Percentiles rank a stretch among this genome's conserved stretches.
Conservation (phyloP, 2,329 filamentous ascomycete genomes). For the Calonectria pteridis region DNA sequence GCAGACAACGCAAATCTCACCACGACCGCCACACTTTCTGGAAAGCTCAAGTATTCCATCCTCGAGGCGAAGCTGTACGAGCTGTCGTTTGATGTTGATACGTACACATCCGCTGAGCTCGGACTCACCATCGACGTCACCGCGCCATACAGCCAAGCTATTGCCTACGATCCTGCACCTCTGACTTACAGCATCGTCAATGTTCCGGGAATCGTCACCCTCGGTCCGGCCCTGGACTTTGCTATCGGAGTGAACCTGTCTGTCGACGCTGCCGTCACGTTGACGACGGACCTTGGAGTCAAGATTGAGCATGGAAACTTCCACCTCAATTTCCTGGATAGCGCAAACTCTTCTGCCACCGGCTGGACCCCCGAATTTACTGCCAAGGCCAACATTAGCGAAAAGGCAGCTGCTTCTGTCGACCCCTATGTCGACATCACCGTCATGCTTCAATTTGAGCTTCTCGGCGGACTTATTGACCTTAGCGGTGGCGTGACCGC, state of each 20-base stretch:
- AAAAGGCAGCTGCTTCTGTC: constrained; percentile 47
- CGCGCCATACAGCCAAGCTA: constrained; percentile 48
- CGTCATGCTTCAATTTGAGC: constrained; percentile 53
- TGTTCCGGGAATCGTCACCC: constrained; percentile 55
- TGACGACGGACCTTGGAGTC: constrained; percentile 49
- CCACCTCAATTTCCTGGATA: constrained; percentile 54
- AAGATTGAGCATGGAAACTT: constrained; percentile 51
- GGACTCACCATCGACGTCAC: constrained; percentile 51
- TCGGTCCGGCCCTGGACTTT: constrained; percentile 54
- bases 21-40: constrained; percentile 55
- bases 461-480: constrained; percentile 51
- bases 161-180: constrained; percentile 51
- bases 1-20: constrained; percentile 43
- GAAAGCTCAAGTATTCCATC: constrained; percentile 57
- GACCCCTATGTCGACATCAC: constrained; percentile 52
- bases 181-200: constrained; percentile 53
- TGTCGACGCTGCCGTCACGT: constrained; percentile 48
- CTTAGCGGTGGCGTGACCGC: constrained; percentile 54
- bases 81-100: constrained; percentile 58
- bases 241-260: constrained; percentile 53
- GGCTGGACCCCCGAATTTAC: constrained; percentile 55
- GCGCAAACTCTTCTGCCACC: constrained; percentile 42
- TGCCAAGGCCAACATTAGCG: constrained; percentile 49
- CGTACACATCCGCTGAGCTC: constrained; percentile 52
- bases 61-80: constrained; percentile 47